Conservation (phyloP, 2,329 filamentous ascomycete species). For the Nemania sp. region DNA sequence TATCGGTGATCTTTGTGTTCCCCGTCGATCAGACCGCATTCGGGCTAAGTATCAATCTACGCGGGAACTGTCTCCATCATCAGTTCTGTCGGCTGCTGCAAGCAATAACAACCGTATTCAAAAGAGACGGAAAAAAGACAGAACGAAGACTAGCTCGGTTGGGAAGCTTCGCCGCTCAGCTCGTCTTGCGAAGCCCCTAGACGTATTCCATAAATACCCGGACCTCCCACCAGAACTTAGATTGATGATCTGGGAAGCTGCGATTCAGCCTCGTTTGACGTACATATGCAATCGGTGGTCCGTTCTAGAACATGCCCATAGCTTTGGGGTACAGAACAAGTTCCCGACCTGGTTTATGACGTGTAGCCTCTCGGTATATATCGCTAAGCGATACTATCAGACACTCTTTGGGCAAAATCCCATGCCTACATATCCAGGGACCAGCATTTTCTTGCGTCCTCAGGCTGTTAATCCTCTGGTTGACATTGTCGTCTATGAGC, state of each 20-base stretch:
- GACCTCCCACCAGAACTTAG: constrained; percentile 47
- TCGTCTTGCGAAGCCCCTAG: constrained; percentile 47
- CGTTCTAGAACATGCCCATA: constrained; percentile 13
- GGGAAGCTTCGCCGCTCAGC: constrained; percentile 46
- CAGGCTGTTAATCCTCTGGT: constrained; percentile 44
- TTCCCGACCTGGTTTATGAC: constrained; percentile 47
- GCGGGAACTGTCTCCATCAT: constrained; percentile 30
- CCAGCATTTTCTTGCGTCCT: constrained; percentile 5
- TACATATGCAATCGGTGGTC: constrained; percentile 50
- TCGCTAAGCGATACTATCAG: constrained; percentile 43
- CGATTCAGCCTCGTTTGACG: constrained; percentile 44
- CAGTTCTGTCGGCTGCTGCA: constrained; percentile 5
- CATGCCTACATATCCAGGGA: background rate
- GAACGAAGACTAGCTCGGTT: background rate
- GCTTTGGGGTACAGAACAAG: constrained; percentile 43
- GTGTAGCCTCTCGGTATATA: constrained; percentile 38
- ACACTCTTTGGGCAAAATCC: constrained; percentile 42
- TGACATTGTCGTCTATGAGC: constrained; percentile 50
- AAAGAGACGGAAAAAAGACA: constrained; percentile 26
- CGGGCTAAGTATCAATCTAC: constrained; percentile 23
- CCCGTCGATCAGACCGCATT: constrained; percentile 37
- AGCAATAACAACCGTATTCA: constrained; percentile 24
- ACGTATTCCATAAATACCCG: constrained; percentile 46
- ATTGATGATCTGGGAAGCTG: constrained; percentile 50
- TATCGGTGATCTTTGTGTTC: constrained; percentile 26